Evolutionary conservation across 805 yeast species (phyloP), one percentile per base, ranked within the genome.

Genomic region (Pichia scutulata): DNA sequence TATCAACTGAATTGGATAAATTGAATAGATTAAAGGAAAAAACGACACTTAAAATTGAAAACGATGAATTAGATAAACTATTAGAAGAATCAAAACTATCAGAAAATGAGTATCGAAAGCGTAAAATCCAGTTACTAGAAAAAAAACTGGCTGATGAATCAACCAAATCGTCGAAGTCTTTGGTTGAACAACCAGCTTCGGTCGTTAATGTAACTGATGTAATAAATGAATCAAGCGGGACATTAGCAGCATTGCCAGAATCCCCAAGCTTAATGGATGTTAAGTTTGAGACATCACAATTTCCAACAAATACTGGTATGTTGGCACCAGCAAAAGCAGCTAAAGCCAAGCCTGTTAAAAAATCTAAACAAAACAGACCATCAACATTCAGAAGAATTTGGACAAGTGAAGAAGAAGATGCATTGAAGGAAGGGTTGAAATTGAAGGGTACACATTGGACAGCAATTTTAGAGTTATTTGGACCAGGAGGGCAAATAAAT

Each of bases 391-490:
- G 96, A 54, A 70, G 93, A 47, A 78, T 85, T 4, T 93, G 99
- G 99, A 80, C 95, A 0, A 72, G 80, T 52, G 90, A 83, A 37
- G 99, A 93, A 65, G 98, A 93, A 61, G 80, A 77, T 33, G 93
- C 97, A 0, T 72, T 93, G 23, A 70, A 85, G 26, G 82, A 81
- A 48, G 98, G 97, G 0, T 71, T 93, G 51, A 85, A 86, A 55
- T 71, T 80, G 22, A 80, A 84, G 56, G 99, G 99, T 1, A 95
- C 98, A 0, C 88, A 85, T 57, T 93, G 99, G 99, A 75, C 96
- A 2, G 86, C 86, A 49, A 93, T 93, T 47, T 68, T 92, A 44
- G 96, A 87, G 60, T 69, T 86, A n/a, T 86, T 85, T 64, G 99
- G 99, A 2, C 86, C 96, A 4, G 98, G 98, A 9, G 99, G 99